Evolutionary conservation across 139 green algal genomes (phyloP), one percentile per base, ranked within the genome.

Genomic region (Chlorella sp.): DNA sequence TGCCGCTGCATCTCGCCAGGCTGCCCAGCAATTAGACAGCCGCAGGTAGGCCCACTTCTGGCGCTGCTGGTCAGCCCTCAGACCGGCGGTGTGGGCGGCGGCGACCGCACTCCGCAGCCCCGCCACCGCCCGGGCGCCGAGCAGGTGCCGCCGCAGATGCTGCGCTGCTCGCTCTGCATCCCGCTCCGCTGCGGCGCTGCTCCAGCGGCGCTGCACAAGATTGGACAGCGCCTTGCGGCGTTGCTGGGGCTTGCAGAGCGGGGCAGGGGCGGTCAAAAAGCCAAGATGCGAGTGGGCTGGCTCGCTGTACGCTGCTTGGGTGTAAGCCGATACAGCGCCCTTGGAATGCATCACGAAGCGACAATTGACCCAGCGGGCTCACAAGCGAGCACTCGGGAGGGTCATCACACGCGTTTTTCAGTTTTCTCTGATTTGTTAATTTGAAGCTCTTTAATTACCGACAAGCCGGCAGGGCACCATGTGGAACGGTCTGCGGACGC

Each of bases 401-500:
- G 60, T 68, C 60, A 68, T 18, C 60, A n/a, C 60, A 68, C 15
- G 18, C 60, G 15, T 68, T 68, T 14, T 68, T 68, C 60, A 24
- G 15, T 68, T 68, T 68, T 18, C 18, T 68, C 15, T 68, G 60
- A 24, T 18, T 68, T 18, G 14, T 68, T 18, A 68, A 68, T 42
- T 79, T 21, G 16, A 40, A 79, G 69, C 69, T 1, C 69, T 36
- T 40, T 2, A 16, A 34, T 53, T 53, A 36, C 71, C 40, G 34
- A 9, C 75, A 9, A 40, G 15, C 26, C 75, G 7, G 5, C 64
- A 28, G 7, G 11, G 22, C 71, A n/a, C 30, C 0, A 88, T 88
- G 84, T 76, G 73, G 36, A 88, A 88, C 30, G 84, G 84, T 3
- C 40, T 81, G 68, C 64, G 84, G 22, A 88, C 84, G 30, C 84